Base-by-base conservation (phyloP, 768 basidiomycete genomes). In the Collybia sordida region DNA sequence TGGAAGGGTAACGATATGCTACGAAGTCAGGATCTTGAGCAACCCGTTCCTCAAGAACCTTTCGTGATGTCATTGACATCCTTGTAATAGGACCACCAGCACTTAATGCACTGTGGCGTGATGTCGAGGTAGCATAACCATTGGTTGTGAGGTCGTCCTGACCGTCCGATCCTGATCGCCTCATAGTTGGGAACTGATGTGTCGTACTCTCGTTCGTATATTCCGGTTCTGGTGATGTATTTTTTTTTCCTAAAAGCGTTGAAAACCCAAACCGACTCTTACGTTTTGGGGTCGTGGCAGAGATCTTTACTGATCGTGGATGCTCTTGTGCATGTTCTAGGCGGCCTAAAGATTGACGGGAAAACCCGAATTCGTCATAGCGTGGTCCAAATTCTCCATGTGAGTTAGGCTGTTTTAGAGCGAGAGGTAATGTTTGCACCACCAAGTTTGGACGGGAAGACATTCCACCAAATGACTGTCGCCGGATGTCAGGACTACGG, bases 1-100 rank as follows among this genome's bases (percentile, higher is more conserved):
- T 80, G 12, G 90, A 91, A 6, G 91, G 91, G 65, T 93, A 93
- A 35, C 90, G 82, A 64, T 93, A 92, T 3, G 90, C 88, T 52
- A 93, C 83, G 61, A 93, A 93, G 15, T 92, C 88, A 3, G 80
- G 67, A 63, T 91, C 90, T 66, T 89, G 91, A n/a, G 85, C 78
- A n/a, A 93, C 88, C 18, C 90, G 75, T 57, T 86, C 82, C 58
- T 89, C 88, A 47, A 90, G 73, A 41, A 82, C 82, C 71, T 83
- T 90, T 49, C 85, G 79, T 15, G 86, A 84, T 8, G 77, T 75
- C 17, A 83, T 71, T 36, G 86, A 88, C 74, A 83, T 73, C 45
- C 86, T 75, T 42, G 81, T 71, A 25, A 66, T 70, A 31, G 67
- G 49, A 15, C 61, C 61, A n/a, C 66, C 62, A 45, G 64, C 64